A percentile compares a stretch with the other conserved stretches of the same genome.
Evolutionary conservation across 2,329 filamentous ascomycete genomes (phyloP).

Genomic region (Aspergillus pseudoglaucus): DNA sequence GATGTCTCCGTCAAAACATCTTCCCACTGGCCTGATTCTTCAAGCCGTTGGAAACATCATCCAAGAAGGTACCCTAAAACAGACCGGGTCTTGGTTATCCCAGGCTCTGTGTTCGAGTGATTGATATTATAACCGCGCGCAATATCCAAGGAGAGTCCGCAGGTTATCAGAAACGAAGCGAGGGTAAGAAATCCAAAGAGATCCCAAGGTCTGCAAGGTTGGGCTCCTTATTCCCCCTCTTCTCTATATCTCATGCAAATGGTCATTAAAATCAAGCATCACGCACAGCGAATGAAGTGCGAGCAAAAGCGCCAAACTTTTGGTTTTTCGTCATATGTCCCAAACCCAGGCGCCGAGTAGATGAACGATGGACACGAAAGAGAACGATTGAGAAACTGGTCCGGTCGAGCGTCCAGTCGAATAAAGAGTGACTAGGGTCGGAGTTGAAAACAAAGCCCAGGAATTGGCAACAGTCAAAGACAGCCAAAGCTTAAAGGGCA

Average conservation of each 20-base stretch:
- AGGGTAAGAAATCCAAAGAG: background rate
- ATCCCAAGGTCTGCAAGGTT: constrained; percentile 5
- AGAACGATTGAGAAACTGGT: constrained; percentile 25
- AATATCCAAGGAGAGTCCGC: background rate
- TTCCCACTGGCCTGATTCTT: background rate
- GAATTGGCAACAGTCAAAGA: background rate
- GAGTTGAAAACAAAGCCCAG: constrained; percentile 19
- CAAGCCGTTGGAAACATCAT: background rate
- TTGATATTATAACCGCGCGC: background rate
- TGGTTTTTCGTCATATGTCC: constrained; percentile 17
- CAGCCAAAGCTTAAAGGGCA: background rate
- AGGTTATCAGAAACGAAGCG: constrained; percentile 1
- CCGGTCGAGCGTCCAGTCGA: constrained; percentile 25
- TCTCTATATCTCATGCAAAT: constrained; percentile 31
- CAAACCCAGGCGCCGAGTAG: constrained; percentile 28
- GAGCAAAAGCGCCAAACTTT: constrained; percentile 25
- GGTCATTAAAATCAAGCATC: constrained; percentile 21
- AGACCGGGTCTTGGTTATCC: background rate
- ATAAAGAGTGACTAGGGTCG: constrained; percentile 28
- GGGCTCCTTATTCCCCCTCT: constrained; percentile 4
- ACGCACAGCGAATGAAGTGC: constrained; percentile 37
- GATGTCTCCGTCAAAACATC: constrained; percentile 5
- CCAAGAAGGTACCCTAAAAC: background rate
- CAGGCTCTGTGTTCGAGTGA: background rate
- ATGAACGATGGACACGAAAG: constrained; percentile 37